Evolutionary conservation across 164 flowering plant species (phyloP).

Genomic region (Aristolochia fimbriata): DNA sequence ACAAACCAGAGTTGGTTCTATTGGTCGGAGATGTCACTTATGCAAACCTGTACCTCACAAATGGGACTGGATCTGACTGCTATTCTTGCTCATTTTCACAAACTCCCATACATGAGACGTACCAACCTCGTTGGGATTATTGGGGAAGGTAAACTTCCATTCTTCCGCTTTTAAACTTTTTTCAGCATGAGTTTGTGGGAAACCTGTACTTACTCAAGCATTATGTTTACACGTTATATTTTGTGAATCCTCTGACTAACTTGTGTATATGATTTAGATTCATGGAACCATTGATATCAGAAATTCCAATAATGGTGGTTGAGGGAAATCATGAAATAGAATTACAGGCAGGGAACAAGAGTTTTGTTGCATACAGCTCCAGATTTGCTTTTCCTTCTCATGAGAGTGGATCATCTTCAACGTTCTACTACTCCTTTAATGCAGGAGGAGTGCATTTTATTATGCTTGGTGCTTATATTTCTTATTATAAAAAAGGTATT

Average conservation of each 20-base stretch:
- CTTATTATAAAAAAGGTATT: slow-evolving; percentile 55
- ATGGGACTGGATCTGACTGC: slow-evolving; percentile 87
- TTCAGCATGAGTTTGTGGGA: not conserved
- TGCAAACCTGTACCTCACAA: slow-evolving; percentile 82
- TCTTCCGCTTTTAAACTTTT: not conserved
- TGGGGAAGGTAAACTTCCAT: slow-evolving; percentile 84
- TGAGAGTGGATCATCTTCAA: slow-evolving; percentile 73
- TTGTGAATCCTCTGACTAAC: not conserved
- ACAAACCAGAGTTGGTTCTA: slow-evolving; percentile 68
- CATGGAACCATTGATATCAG: slow-evolving; percentile 78
- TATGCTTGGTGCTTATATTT: slow-evolving; percentile 77
- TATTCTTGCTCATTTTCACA: slow-evolving; percentile 67
- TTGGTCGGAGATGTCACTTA: slow-evolving; percentile 79
- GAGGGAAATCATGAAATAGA: slow-evolving; percentile 96
- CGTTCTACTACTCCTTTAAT: slow-evolving; percentile 85
- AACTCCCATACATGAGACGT: slow-evolving; percentile 81
- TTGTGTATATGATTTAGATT: slow-evolving; percentile 32
- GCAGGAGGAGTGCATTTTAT: slow-evolving; percentile 93
- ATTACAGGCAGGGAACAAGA: slow-evolving; percentile 44
- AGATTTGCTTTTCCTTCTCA: slow-evolving; percentile 81
- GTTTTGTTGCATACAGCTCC: slow-evolving; percentile 74
- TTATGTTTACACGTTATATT: too few relatives aligned
- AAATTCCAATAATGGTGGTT: slow-evolving; percentile 85
- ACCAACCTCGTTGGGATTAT: slow-evolving; percentile 98
- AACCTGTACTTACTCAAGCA: not conserved